Conservation (phyloP, 1,284 basidiomycete genomes). For the Peniophora sp. region DNA sequence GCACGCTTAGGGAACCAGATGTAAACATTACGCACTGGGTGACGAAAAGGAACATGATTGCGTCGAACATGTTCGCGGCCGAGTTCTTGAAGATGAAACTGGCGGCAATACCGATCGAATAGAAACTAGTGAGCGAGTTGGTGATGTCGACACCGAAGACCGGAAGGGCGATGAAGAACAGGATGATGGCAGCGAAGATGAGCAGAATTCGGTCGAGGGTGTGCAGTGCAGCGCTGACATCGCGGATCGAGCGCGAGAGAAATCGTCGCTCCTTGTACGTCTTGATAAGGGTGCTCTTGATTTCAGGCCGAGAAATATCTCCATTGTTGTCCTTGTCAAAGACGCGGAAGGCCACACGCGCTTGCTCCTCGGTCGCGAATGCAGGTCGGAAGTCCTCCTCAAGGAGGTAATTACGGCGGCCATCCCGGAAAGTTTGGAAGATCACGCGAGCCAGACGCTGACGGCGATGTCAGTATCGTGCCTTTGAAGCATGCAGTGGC, state of each 20-base stretch:
- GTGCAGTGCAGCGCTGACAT: conserved; percentile 55
- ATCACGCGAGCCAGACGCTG: conserved; percentile 62
- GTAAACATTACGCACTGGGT: conserved; percentile 47
- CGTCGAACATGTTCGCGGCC: conserved; percentile 63
- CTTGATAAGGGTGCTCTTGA: conserved; percentile 63
- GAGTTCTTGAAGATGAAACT: conserved; percentile 74
- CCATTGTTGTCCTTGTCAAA: conserved; percentile 75
- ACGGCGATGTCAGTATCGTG: conserved; percentile 16
- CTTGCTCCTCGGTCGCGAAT: conserved; percentile 48
- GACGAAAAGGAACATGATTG: conserved; percentile 74
- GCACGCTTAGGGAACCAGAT: background rate
- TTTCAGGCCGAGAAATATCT: conserved; percentile 70
- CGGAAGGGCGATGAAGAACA: conserved; percentile 68
- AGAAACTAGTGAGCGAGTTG: conserved; percentile 57
- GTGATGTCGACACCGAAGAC: conserved; percentile 61
- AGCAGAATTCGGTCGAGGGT: conserved; percentile 58
- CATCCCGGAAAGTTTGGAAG: conserved; percentile 53
- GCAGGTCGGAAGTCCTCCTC: conserved; percentile 67
- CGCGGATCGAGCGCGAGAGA: conserved; percentile 64
- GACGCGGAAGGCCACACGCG: conserved; percentile 63
- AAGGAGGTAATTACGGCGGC: conserved; percentile 51
- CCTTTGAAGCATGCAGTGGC: conserved; percentile 1
- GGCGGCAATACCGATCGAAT: conserved; percentile 57
- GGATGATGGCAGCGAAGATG: conserved; percentile 49
- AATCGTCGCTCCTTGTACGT: conserved; percentile 73